Conservation (phyloP, 805 yeast genomes). For the Tetrapisispora iriomotensis region DNA sequence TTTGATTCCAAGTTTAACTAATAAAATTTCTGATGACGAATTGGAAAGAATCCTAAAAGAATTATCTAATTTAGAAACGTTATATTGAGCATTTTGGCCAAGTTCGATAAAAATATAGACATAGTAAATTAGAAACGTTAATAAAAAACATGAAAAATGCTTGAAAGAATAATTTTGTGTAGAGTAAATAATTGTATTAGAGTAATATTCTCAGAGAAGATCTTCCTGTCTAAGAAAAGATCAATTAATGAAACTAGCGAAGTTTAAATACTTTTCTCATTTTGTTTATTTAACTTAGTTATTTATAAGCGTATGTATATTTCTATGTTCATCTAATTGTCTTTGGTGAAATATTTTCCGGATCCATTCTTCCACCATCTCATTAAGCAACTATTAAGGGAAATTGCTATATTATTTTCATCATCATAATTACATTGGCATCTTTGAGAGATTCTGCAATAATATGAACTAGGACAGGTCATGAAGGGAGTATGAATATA, state of each 20-base stretch:
- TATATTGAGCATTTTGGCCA: slow-evolving; percentile 20
- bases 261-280: no score
- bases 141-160: slow-evolving; percentile 1
- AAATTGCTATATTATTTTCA: slow-evolving; percentile 34
- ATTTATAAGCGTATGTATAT: no score
- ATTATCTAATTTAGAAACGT: slow-evolving; percentile 54
- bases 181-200: no score
- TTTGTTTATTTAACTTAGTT: no score
- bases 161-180: no score
- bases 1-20: slow-evolving; percentile 75
- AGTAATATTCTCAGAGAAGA: no score
- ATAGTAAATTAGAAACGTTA: slow-evolving; percentile 2
- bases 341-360: slow-evolving; percentile 24
- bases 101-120: slow-evolving; percentile 6
- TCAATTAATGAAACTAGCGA: no score
- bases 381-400: slow-evolving; percentile 51
- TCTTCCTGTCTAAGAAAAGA: no score
- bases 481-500: slow-evolving; percentile 65
- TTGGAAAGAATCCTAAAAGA: slow-evolving; percentile 82
- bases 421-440: slow-evolving; percentile 50
- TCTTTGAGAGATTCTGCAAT: slow-evolving; percentile 42
- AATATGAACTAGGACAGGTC: slow-evolving; percentile 50
- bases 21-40: slow-evolving; percentile 78
- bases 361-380: slow-evolving; percentile 77
- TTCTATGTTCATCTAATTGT: neutral